Evolutionary conservation across 2,329 filamentous ascomycete genomes (phyloP).

Genomic region (Neofusicoccum cordaticola): DNA sequence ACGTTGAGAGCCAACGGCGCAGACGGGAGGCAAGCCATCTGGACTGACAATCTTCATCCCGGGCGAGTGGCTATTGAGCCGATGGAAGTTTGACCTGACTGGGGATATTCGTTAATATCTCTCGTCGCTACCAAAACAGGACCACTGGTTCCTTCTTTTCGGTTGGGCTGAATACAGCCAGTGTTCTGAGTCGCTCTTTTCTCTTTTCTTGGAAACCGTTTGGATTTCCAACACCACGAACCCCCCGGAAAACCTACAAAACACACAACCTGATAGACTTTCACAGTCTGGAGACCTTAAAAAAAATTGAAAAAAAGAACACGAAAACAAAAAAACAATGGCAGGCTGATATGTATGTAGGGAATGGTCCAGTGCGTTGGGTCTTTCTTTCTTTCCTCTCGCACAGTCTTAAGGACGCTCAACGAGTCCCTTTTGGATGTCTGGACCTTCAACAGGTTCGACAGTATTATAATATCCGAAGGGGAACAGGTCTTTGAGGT

Average conservation of each 20-base stretch:
- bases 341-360: background rate
- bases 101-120: background rate
- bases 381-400: background rate
- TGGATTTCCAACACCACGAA: background rate
- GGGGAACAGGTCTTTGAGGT: background rate
- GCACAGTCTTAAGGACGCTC: background rate
- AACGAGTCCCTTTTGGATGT: background rate
- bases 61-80: background rate
- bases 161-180: background rate
- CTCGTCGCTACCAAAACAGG: background rate
- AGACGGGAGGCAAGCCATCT: background rate
- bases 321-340: background rate
- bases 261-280: background rate
- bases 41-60: background rate
- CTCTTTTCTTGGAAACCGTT: background rate
- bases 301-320: background rate
- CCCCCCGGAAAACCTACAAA: background rate
- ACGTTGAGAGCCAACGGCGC: background rate
- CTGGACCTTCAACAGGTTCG: background rate
- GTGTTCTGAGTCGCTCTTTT: background rate
- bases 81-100: background rate
- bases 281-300: background rate
- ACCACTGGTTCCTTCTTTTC: background rate
- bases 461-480: background rate
- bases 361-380: background rate